Evolutionary conservation across 306 rosid genomes (phyloP).

Genomic region (Dalbergia oliveri): DNA sequence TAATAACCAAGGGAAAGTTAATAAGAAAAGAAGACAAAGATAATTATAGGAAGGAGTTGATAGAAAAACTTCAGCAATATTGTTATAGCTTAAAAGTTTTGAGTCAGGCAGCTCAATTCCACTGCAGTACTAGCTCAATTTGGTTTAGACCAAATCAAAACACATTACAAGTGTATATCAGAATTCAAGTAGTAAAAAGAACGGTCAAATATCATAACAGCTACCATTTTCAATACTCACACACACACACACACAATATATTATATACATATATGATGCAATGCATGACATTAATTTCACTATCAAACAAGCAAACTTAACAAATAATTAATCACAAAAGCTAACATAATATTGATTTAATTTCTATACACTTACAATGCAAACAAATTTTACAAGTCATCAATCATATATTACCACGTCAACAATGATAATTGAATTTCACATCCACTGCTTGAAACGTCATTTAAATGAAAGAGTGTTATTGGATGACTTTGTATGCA

Average conservation of each 20-base stretch:
- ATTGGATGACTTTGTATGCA: too few relatives aligned
- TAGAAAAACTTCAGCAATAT: neutral
- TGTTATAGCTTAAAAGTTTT: neutral
- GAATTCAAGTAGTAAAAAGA: slow-evolving; percentile 14
- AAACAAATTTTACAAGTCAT: too few relatives aligned
- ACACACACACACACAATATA: neutral
- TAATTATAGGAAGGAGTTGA: neutral
- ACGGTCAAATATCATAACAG: neutral
- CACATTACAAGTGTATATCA: neutral
- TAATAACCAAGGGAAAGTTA: neutral
- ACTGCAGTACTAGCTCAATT: neutral
- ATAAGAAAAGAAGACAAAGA: neutral
- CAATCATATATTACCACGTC: too few relatives aligned
- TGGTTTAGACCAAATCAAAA: neutral
- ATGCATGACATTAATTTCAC: neutral
- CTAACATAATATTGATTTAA: neutral
- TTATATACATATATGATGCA: neutral
- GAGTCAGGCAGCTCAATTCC: slow-evolving; percentile 8
- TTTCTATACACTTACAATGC: too few relatives aligned
- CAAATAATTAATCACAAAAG: slow-evolving; percentile 2
- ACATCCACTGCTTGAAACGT: too few relatives aligned
- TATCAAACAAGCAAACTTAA: slow-evolving; percentile 13
- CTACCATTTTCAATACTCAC: neutral
- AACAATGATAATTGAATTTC: too few relatives aligned
- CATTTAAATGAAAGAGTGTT: too few relatives aligned